Base-by-base conservation (phyloP, 371 early-diverging fungal species). In the Enterocytospora artemiae region DNA sequence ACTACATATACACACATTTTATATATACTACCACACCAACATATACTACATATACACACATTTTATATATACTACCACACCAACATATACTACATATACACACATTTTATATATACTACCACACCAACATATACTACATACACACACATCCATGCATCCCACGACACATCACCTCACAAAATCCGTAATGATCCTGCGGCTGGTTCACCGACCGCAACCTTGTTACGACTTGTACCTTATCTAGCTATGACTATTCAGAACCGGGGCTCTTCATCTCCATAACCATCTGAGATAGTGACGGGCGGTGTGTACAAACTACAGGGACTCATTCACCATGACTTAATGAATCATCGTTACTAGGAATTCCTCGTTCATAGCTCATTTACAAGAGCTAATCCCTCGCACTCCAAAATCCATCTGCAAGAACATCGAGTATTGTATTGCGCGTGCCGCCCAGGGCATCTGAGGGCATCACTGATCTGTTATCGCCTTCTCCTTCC, bases 151-250 rank as follows among this genome's bases (percentile, higher is more conserved):
- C n/a, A n/a, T n/a, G n/a, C n/a, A n/a, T n/a, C n/a, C n/a, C n/a
- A n/a, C n/a, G n/a, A n/a, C n/a, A n/a, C n/a, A n/a, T n/a, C n/a
- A n/a, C n/a, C n/a, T n/a, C n/a, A n/a, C n/a, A n/a, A n/a, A n/a
- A n/a, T n/a, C n/a, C n/a, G n/a, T 46, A 59, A 41, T 61, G 67
- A 59, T 61, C 67, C 67, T 52, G 37, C 67, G 27, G 51, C 82
- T 79, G 83, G 81, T 83, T 83, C 83, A 81, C 82, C 81, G 79
- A 83, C 83, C 76, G 83, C 79, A 78, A 83, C 83, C 82, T 83
- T 84, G 82, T 85, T 83, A 83, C 83, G 82, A 84, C 83, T 84
- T 83, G 80, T 84, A 83, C 82, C 83, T 81, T 81, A 82, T 83
- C 83, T 84, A 83, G 81, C 81, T 80, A 77, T 65, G 72, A 80